Conservation (phyloP, 2,329 filamentous ascomycete species). For the Talaromyces piceae region DNA sequence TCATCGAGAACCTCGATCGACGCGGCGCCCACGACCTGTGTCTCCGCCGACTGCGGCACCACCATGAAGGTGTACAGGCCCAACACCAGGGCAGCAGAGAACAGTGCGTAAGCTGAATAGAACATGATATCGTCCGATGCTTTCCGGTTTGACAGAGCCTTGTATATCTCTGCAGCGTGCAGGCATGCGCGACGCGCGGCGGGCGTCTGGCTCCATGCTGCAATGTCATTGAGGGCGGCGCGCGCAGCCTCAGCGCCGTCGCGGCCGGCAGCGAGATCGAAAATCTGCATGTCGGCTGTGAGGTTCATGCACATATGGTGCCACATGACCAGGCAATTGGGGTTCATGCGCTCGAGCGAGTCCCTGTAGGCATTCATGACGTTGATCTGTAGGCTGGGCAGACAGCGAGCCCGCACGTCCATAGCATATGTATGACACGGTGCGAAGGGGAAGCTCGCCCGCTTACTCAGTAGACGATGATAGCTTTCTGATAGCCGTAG, state of each 20-base stretch:
- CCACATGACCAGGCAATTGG: constrained; percentile 47
- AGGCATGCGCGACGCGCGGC: constrained; percentile 44
- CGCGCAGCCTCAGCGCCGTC: constrained; percentile 41
- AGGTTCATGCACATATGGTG: constrained; percentile 48
- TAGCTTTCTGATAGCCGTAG: constrained; percentile 38
- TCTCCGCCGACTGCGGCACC: constrained; percentile 16
- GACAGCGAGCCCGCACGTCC: constrained; percentile 39
- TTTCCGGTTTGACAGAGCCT: constrained; percentile 44
- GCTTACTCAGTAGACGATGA: constrained; percentile 34
- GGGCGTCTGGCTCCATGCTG: constrained; percentile 44
- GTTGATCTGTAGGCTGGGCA: constrained; percentile 27
- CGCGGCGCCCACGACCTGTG: constrained; percentile 17
- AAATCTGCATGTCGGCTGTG: constrained; percentile 46
- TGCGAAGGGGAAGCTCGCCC: constrained; percentile 33
- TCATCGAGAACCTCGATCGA: constrained; percentile 40
- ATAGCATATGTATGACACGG: constrained; percentile 41
- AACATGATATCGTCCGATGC: constrained; percentile 47
- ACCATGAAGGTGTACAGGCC: constrained; percentile 48
- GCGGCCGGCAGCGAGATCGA: constrained; percentile 47
- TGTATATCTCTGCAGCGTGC: constrained; percentile 48
- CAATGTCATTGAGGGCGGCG: constrained; percentile 44
- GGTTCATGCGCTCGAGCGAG: constrained; percentile 36
- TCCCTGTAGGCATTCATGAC: constrained; percentile 32
- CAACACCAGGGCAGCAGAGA: constrained; percentile 45
- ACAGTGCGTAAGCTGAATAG: constrained; percentile 44